Conservation (phyloP, 352 stramenopile species). For the Pythium aristosporum region DNA sequence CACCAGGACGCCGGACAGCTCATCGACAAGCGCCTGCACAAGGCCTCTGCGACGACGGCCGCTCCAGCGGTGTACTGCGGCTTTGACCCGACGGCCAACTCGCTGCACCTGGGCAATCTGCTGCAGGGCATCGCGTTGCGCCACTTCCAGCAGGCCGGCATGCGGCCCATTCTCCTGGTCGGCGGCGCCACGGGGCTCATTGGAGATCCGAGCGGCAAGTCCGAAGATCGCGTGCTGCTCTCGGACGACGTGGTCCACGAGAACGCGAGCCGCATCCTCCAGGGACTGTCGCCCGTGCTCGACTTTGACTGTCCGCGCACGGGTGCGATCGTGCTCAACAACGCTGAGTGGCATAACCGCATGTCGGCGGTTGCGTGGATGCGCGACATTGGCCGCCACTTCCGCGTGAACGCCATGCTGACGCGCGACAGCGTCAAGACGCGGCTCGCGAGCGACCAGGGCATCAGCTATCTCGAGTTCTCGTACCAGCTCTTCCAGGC, state of each 20-base stretch:
- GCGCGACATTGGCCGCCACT: slow-evolving; percentile 94
- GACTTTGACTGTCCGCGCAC: slow-evolving; percentile 89
- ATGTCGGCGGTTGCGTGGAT: slow-evolving; percentile 98
- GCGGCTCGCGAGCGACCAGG: slow-evolving; percentile 92
- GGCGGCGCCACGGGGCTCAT: slow-evolving; percentile 92
- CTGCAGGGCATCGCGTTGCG: slow-evolving; percentile 84
- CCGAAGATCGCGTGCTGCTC: slow-evolving; percentile 95
- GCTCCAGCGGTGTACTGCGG: slow-evolving; percentile 80
- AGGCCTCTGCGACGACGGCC: slow-evolving; percentile 21
- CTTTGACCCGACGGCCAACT: slow-evolving; percentile 92
- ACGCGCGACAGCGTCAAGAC: slow-evolving; percentile 97
- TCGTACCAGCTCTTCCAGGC: slow-evolving; percentile 99
- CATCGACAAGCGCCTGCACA: slow-evolving; percentile 53
- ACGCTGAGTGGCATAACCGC: slow-evolving; percentile 95
- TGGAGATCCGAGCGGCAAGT: slow-evolving; percentile 98
- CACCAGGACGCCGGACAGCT: slow-evolving; percentile 53
- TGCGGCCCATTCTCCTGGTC: slow-evolving; percentile 90
- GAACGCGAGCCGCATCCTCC: slow-evolving; percentile 90
- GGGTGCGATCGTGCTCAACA: slow-evolving; percentile 97
- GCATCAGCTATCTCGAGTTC: slow-evolving; percentile 99
- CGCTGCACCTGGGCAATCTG: slow-evolving; percentile 90
- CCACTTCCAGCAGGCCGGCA: slow-evolving; percentile 83
- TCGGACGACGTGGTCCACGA: slow-evolving; percentile 90
- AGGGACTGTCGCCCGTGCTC: slow-evolving; percentile 93
- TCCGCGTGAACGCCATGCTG: slow-evolving; percentile 99